Base-by-base conservation (phyloP, 179 eudicot genomes). In the Silene coronaria region DNA sequence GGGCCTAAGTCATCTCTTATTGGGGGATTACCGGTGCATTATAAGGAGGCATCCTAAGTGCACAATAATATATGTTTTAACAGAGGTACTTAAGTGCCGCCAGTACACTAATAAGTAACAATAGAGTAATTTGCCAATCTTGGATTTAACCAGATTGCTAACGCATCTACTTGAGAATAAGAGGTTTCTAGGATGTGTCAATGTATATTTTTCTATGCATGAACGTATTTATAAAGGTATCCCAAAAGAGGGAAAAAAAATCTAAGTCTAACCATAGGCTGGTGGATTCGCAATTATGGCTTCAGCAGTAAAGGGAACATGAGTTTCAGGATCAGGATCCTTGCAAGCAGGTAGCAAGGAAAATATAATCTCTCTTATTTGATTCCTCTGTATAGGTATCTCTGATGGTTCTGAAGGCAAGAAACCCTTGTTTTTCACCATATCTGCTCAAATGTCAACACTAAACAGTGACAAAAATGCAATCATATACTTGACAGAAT, bases 211-310 rank as follows among this genome's bases (percentile, higher is more conserved):
- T 6, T 28, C 12, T 9, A 38, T 9, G 57, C 23, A 21, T 68
- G 17, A 4, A 17, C n/a, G 4, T 16, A 45, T 14, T 7, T 71
- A 28, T 70, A 59, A 42, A 32, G 21, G 16, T 12, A 48, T 22
- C 70, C 21, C 32, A 71, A 16, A 30, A n/a, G 7, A 34, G 27
- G 62, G 36, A 34, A 46, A 53, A 71, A 76, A 57, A 74, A 38
- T 78, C 26, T 26, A 75, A 61, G 57, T 59, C 85, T 87, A 76
- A 93, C 98, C 98, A 84, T 91, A 93, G 26, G 98, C 95, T n/a
- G 97, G 95, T 28, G 98, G 98, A 65, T 93, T 93, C 58, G 98
- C 93, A 78, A 93, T 93, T 58, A 93, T 93, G 66, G 97, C 97
- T 71, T 91, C 93, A 59, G 84, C 92, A 16, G 81, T 80, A 81